A percentile compares a stretch with the other conserved stretches of the same genome.
Conservation (phyloP, 495 filamentous ascomycete species). For the Daldinia caldariorum region DNA sequence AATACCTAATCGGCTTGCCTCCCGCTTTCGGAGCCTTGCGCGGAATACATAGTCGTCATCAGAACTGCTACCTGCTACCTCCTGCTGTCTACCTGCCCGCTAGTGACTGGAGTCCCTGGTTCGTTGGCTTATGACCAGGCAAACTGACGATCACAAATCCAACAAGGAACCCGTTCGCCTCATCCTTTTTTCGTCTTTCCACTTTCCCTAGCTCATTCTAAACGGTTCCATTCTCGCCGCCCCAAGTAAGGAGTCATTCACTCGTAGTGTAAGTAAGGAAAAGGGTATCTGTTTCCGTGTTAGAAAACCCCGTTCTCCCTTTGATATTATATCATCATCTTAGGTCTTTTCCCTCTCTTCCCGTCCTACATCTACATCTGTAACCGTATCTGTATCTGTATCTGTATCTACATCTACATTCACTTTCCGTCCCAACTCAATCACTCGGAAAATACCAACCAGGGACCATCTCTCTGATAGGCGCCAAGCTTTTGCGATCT, state of each 20-base stretch:
- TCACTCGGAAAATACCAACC: slow-evolving; percentile 12
- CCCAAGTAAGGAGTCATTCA: slow-evolving; percentile 40
- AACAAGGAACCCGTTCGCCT: slow-evolving; percentile 38
- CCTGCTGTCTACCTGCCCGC: slow-evolving; percentile 16
- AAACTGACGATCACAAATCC: slow-evolving; percentile 37
- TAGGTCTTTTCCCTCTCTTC: slow-evolving; percentile 20
- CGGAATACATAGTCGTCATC: slow-evolving; percentile 44
- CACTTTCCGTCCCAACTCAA: slow-evolving; percentile 12
- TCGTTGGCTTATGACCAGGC: slow-evolving; percentile 33
- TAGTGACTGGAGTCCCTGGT: slow-evolving; percentile 30
- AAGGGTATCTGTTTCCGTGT: slow-evolving; percentile 1
- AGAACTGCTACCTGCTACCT: slow-evolving; percentile 34
- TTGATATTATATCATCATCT: neutral
- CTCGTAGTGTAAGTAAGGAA: neutral
- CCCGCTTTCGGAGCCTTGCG: slow-evolving; percentile 50
- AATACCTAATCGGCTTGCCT: slow-evolving; percentile 44
- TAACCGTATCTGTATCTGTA: slow-evolving; percentile 11
- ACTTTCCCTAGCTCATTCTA: slow-evolving; percentile 30
- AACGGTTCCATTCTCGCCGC: slow-evolving; percentile 42
- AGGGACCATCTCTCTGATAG: slow-evolving; percentile 9
- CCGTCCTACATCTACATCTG: slow-evolving; percentile 32
- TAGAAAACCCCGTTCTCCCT: neutral
- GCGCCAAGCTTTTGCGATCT: slow-evolving; percentile 14
- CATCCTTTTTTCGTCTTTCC: slow-evolving; percentile 37
- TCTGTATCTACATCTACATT: slow-evolving; percentile 2